Base-by-base conservation (phyloP, 805 yeast genomes). In the Candida alai region DNA sequence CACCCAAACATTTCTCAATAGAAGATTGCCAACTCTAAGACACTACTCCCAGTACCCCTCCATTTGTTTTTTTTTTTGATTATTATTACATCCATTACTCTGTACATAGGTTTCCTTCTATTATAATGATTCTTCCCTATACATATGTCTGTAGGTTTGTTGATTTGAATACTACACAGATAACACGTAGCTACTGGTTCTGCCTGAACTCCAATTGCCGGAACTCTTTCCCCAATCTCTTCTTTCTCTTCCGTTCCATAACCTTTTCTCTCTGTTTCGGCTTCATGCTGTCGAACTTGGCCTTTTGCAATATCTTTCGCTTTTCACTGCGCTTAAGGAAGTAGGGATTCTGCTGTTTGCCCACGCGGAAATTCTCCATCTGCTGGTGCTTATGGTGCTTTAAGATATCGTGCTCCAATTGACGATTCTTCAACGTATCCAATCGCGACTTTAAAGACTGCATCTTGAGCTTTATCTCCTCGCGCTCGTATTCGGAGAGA, bases 211-310 rank as follows among this genome's bases (percentile, higher is more conserved):
- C 71, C 52, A 66, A 58, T 46, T 65, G 67, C 48, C 68, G 71
- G 69, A 87, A 80, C 59, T 85, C 94, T 61, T 80, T 77, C 56
- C 95, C 89, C 61, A 80, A 67, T 65, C 79, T 76, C 72, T 76
- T 82, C 84, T 80, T 84, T 57, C 90, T 77, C 78, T 80, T 88
- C 63, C 90, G 78, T 62, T 84, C 93, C 76, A 84, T 75, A 24
- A 78, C 84, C 71, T 82, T 84, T 42, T 81, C 88, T 51, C 88
- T 71, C 60, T 84, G 89, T 32, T 65, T 65, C 9, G 78, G 58
- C 59, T 73, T 80, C 89, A 84, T 79, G 39, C 67, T 62, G 31
- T 84, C 89, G 56, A 80, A 84, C 57, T 80, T 82, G 56, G 84
- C 84, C 60, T 80, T 80, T 48, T 82, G 88, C 22, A 84, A 62